These are phyloP conservation scores for Corynespora cassiicola DNA, from an alignment of 2,329 filamentous ascomycete species.

Conservation along the genomic window DNA sequence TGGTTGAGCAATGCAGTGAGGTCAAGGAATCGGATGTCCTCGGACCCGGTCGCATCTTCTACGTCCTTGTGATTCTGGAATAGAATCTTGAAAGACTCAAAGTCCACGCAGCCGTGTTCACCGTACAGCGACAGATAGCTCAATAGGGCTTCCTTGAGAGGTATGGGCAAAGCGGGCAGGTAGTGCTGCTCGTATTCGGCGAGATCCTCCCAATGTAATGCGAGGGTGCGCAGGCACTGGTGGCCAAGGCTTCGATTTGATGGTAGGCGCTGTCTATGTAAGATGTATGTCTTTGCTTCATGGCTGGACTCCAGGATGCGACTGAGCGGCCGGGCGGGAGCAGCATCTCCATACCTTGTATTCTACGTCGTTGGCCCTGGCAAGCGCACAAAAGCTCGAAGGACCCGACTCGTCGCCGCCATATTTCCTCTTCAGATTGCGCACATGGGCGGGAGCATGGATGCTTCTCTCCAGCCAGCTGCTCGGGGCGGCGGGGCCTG, in stretches of 20 bases:
- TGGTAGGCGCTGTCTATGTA: constrained; percentile 38
- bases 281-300: too few species aligned
- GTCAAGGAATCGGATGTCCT: constrained; percentile 59
- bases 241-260: constrained; percentile 54
- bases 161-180: constrained; percentile 58
- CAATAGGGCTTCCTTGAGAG: constrained; percentile 60
- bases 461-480: constrained; percentile 51
- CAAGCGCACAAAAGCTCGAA: constrained; percentile 31
- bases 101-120: constrained; percentile 45
- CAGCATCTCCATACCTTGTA: constrained; percentile 39
- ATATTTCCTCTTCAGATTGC: constrained; percentile 21
- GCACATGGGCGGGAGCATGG: constrained; percentile 29
- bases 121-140: constrained; percentile 63
- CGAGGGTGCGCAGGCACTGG: constrained; percentile 59
- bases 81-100: constrained; percentile 57
- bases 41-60: constrained; percentile 44
- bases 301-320: too few species aligned
- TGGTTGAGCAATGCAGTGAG: constrained; percentile 58
- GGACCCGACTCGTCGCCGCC: constrained; percentile 12
- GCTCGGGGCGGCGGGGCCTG: constrained; percentile 53
- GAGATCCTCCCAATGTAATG: constrained; percentile 63
- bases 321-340: too few species aligned
- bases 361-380: constrained; percentile 28
- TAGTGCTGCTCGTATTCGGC: constrained; percentile 63
- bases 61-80: constrained; percentile 49